Percentiles rank a stretch among this genome's conserved stretches.
phyloP scores from a whole-genome alignment of 306 rosid genomes.

The Quercus berberidifolia region DNA sequence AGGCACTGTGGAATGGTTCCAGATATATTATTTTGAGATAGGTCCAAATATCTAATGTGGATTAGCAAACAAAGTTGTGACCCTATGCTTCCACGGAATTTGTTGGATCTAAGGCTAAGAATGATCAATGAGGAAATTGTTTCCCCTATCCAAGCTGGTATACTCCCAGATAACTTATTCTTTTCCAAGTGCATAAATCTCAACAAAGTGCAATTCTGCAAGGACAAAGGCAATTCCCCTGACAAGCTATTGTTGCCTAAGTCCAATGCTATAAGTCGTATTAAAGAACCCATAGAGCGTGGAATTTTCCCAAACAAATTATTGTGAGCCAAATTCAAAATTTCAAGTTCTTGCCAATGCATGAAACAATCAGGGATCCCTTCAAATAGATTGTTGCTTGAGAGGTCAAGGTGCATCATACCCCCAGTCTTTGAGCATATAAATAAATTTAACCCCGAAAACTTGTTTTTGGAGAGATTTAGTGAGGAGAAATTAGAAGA shows the following conservation, averaged over 20 bases:
- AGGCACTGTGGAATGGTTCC: not conserved
- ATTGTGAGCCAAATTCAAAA: conserved; percentile 3
- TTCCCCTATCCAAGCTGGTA: not conserved
- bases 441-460: not conserved
- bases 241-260: not conserved
- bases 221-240: not conserved
- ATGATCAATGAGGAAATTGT: not conserved
- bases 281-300: not conserved
- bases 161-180: not conserved
- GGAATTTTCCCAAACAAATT: not conserved
- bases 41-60: not conserved
- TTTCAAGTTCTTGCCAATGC: not conserved
- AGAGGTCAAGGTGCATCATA: not conserved
- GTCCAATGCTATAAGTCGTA: not conserved
- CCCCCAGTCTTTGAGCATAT: not conserved
- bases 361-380: conserved; percentile 12
- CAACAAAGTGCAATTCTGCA: not conserved
- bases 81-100: not conserved
- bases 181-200: too few species aligned
- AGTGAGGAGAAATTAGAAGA: too few species aligned
- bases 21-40: not conserved
- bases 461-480: conserved; percentile 9
- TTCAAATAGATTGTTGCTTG: conserved; percentile 5
- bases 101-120: not conserved
- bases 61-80: not conserved